Conservation (phyloP, 2,329 filamentous ascomycete genomes). For the Penicillium frequentans region DNA sequence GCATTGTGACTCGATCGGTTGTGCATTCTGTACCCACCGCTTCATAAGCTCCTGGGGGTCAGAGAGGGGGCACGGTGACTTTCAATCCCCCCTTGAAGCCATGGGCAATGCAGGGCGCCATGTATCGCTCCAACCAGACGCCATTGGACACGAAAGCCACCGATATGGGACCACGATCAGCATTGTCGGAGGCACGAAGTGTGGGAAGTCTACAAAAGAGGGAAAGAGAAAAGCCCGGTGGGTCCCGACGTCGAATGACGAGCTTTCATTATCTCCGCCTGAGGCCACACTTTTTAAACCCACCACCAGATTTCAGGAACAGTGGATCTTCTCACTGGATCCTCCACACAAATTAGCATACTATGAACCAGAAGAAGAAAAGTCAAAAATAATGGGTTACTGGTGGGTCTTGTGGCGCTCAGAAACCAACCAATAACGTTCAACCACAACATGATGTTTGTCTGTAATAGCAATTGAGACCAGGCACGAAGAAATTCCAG, state of each 20-base stretch:
- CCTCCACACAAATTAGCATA: not conserved
- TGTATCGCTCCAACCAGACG: not conserved
- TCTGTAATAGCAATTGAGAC: not conserved
- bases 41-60: conserved; percentile 6
- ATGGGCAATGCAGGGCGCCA: not conserved
- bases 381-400: not conserved
- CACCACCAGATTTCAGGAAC: not conserved
- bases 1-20: conserved; percentile 13
- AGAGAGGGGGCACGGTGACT: not conserved
- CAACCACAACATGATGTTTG: not conserved
- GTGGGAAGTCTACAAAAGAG: not conserved
- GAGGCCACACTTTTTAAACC: not conserved
- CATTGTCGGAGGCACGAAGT: not conserved
- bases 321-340: not conserved
- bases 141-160: not conserved
- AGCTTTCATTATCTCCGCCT: not conserved
- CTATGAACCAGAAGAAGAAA: not conserved
- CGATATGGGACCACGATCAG: not conserved
- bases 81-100: not conserved
- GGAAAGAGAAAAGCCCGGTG: not conserved
- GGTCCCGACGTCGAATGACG: not conserved
- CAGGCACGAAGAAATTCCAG: not conserved
- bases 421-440: not conserved
- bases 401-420: not conserved
- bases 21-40: conserved; percentile 14